Conservation (phyloP, 2,329 filamentous ascomycete species). For the Seiridium unicorne region DNA sequence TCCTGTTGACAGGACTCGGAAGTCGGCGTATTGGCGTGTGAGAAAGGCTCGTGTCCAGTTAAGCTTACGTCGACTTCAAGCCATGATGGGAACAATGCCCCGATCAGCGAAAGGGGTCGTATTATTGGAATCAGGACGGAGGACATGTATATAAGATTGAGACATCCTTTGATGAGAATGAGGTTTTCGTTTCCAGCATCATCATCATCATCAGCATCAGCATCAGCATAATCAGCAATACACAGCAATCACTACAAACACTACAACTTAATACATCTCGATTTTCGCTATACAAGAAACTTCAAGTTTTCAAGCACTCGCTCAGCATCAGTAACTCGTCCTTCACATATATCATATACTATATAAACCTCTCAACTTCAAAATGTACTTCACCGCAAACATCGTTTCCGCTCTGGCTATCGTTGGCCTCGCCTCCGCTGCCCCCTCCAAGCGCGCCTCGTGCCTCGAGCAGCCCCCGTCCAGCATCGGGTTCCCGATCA, state of each 20-base stretch:
- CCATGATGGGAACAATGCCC: neutral
- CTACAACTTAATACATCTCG: neutral
- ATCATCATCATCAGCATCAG: neutral
- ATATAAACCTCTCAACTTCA: neutral
- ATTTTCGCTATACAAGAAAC: neutral
- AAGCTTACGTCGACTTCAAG: neutral
- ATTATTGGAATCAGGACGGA: neutral
- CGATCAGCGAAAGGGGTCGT: neutral
- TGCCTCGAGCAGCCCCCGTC: slow-evolving; percentile 14
- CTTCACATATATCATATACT: too few species aligned
- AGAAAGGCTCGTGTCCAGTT: neutral
- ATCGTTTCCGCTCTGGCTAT: neutral
- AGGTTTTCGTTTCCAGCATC: neutral
- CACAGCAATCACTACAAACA: neutral
- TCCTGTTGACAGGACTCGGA: neutral
- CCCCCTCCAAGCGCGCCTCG: neutral
- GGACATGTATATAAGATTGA: neutral
- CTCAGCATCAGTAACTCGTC: too few species aligned
- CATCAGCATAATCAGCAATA: neutral
- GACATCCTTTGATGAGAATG: neutral
- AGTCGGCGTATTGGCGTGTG: neutral
- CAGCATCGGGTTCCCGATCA: slow-evolving; percentile 13
- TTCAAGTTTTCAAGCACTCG: too few species aligned
- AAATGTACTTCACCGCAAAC: neutral
- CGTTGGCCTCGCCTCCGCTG: neutral